Evolutionary conservation across 1,284 basidiomycete genomes (phyloP).

Genomic region (Trametes versicolor): DNA sequence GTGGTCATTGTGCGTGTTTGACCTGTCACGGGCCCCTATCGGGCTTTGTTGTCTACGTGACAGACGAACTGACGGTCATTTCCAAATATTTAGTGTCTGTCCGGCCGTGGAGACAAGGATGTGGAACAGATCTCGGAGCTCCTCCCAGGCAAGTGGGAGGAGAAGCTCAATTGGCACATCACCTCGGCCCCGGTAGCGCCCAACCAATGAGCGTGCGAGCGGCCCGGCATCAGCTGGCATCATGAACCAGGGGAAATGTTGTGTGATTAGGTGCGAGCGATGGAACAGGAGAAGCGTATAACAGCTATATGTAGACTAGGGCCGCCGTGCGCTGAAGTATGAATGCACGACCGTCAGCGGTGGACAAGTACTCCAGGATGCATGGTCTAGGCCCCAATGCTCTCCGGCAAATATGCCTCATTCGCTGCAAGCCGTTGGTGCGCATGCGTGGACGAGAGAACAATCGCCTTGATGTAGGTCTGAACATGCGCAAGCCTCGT

Average conservation of each 20-base stretch:
- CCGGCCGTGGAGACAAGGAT: conserved; percentile 94
- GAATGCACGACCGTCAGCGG: conserved; percentile 6
- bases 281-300: conserved; percentile 1
- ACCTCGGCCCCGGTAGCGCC: conserved; percentile 15
- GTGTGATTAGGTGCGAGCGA: conserved; percentile 2
- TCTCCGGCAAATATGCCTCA: background rate
- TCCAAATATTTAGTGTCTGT: conserved; percentile 72
- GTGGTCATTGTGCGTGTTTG: conserved; percentile 83
- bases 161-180: conserved; percentile 89
- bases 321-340: background rate
- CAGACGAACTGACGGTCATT: background rate
- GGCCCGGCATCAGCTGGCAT: conserved; percentile 9
- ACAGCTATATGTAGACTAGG: conserved; percentile 20
- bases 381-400: background rate
- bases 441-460: background rate
- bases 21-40: conserved; percentile 2
- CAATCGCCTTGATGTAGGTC: conserved; percentile 11
- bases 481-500: background rate
- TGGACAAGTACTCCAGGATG: background rate
- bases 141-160: conserved; percentile 88
- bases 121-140: conserved; percentile 91
- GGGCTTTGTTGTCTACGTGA: background rate
- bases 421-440: background rate
- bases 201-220: conserved; percentile 23
- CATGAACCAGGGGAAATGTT: background rate